phyloP scores from a whole-genome alignment of 2,329 filamentous ascomycete species.

The Plectosphaerella plurivora region DNA sequence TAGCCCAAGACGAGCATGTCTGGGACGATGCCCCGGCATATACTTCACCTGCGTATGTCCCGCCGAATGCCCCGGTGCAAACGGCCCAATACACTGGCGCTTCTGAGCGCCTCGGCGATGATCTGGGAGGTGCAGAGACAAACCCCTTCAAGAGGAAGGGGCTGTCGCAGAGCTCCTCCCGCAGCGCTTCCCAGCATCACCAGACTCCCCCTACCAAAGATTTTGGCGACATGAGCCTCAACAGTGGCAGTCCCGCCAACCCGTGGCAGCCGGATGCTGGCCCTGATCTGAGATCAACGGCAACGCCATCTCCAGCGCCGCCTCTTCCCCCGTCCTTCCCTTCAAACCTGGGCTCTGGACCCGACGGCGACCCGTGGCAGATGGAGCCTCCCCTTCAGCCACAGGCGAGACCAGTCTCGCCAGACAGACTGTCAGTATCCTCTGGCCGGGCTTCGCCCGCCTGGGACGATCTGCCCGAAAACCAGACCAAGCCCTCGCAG shows the following conservation, averaged over 20 bases:
- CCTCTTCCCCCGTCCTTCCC: slow-evolving; percentile 30
- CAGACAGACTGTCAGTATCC: slow-evolving; percentile 24
- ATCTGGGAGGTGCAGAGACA: slow-evolving; percentile 31
- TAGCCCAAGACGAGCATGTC: slow-evolving; percentile 22
- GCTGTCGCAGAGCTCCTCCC: slow-evolving; percentile 16
- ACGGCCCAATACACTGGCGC: not conserved
- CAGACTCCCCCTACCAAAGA: slow-evolving; percentile 24
- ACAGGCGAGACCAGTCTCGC: slow-evolving; percentile 6
- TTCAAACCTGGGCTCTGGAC: slow-evolving; percentile 36
- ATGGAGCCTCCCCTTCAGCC: slow-evolving; percentile 2
- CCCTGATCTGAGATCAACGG: not conserved
- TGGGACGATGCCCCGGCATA: slow-evolving; percentile 23
- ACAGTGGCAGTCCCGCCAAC: slow-evolving; percentile 34
- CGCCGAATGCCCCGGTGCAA: slow-evolving; percentile 11
- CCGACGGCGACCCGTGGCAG: slow-evolving; percentile 22
- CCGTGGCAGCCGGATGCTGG: slow-evolving; percentile 36
- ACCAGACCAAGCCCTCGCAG: slow-evolving; percentile 15
- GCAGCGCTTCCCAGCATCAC: slow-evolving; percentile 5
- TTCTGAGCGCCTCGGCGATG: slow-evolving; percentile 9
- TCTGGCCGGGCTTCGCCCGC: slow-evolving; percentile 28
- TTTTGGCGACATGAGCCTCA: slow-evolving; percentile 37
- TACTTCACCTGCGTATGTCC: slow-evolving; percentile 1
- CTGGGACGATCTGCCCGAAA: slow-evolving; percentile 29
- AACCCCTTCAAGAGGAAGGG: slow-evolving; percentile 52
- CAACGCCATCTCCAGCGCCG: slow-evolving; percentile 8